Percentiles rank a stretch among this genome's conserved stretches.
These are phyloP conservation scores for Triticum monococcum DNA, from an alignment of 176 grass and related monocot species.

Conservation along the genomic window DNA sequence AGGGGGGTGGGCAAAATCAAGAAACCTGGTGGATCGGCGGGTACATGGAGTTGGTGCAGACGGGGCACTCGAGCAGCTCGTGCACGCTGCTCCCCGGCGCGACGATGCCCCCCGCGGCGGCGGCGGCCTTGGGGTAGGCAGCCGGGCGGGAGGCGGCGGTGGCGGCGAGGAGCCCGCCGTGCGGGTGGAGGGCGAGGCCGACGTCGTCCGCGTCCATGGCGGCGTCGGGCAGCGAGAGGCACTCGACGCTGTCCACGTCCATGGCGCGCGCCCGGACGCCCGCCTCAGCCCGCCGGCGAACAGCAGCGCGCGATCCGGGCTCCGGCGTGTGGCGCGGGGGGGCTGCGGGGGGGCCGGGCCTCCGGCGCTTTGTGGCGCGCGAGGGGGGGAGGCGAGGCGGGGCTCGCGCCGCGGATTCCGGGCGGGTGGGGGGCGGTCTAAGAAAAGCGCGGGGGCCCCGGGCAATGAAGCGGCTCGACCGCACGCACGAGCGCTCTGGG, in stretches of 20 bases:
- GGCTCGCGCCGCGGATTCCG: constrained; percentile 27
- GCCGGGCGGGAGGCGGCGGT: constrained; percentile 22
- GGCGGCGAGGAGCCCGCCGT: constrained; percentile 25
- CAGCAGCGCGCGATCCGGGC: constrained; percentile 2
- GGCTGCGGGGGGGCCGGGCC: background rate
- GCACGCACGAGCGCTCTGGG: background rate
- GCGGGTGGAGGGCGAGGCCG: constrained; percentile 32
- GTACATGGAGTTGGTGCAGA: constrained; percentile 99
- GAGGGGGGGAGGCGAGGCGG: background rate
- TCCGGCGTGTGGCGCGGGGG: background rate
- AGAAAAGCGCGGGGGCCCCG: background rate
- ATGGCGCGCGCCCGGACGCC: constrained; percentile 28
- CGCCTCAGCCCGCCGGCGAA: constrained; percentile 22
- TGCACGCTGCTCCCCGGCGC: constrained; percentile 60
- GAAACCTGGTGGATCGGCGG: constrained; percentile 94
- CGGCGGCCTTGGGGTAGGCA: constrained; percentile 34
- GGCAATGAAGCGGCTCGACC: background rate
- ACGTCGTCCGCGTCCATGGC: constrained; percentile 35
- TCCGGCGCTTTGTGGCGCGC: constrained; percentile 31
- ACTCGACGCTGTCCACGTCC: constrained; percentile 67
- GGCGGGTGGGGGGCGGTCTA: background rate
- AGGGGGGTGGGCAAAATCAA: background rate
- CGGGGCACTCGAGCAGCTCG: constrained; percentile 96
- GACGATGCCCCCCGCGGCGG: background rate
- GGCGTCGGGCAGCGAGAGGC: constrained; percentile 67